phyloP scores from a whole-genome alignment of 306 rosid genomes.

The Dalbergia oliveri region DNA sequence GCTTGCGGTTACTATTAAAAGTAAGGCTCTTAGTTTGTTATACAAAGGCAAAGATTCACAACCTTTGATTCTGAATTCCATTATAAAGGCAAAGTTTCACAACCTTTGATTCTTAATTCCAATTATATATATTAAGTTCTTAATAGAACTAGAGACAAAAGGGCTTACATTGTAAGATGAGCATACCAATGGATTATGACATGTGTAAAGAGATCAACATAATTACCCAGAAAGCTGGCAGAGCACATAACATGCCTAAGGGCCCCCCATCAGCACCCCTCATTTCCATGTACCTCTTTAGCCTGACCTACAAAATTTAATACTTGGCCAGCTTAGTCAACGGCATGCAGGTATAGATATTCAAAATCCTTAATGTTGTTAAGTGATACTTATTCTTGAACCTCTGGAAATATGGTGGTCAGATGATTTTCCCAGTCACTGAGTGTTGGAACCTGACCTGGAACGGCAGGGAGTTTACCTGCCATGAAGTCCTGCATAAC shows the following conservation, averaged over 20 bases:
- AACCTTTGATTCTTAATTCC: background rate
- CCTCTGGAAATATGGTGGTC: conserved; percentile 88
- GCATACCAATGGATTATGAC: background rate
- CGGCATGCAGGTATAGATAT: background rate
- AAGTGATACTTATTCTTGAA: conserved; percentile 29
- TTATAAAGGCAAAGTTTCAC: background rate
- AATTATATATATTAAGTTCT: background rate
- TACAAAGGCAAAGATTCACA: background rate
- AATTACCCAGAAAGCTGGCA: conserved; percentile 91
- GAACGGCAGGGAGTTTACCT: conserved; percentile 71
- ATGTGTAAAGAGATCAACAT: background rate
- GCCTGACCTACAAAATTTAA: conserved; percentile 68
- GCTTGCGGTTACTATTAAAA: background rate
- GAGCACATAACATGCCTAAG: conserved; percentile 79
- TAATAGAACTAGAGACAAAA: conserved; percentile 12
- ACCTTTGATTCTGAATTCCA: too few relatives aligned
- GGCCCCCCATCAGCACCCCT: conserved; percentile 95
- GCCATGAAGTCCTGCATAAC: conserved; percentile 80
- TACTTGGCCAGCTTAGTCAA: background rate
- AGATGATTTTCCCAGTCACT: conserved; percentile 94
- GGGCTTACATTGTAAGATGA: background rate
- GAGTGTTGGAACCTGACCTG: conserved; percentile 82
- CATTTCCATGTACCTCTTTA: conserved; percentile 93
- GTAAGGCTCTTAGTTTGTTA: background rate
- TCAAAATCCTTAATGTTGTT: conserved; percentile 3